Evolutionary conservation across 2,329 filamentous ascomycete genomes (phyloP), one percentile per base, ranked within the genome.

Genomic region (Trichoderma koningii): DNA sequence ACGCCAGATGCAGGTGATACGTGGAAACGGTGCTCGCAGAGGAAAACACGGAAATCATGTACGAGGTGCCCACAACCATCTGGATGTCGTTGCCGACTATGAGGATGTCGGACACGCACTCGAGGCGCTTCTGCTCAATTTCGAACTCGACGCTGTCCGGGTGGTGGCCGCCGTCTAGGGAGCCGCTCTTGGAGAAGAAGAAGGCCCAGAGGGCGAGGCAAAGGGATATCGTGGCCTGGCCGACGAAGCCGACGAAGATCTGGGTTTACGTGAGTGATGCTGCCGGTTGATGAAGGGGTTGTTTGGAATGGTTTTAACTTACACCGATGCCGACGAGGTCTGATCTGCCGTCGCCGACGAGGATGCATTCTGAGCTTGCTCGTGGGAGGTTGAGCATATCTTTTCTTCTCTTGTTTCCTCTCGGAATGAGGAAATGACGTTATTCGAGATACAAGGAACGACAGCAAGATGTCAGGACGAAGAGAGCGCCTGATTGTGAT

Each of bases 11-110:
- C 4, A 75, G 56, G 57, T 75, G 74, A 64, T 76, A 76, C 26
- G 73, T 66, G 55, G 74, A 73, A 23, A 75, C 71, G 1, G 65
- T 42, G 38, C 69, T 66, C 17, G 61, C 67, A 7, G 68, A 70
- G 6, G 70, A n/a, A 66, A 74, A 73, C 26, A 68, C 67, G 10
- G 72, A 74, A 44, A 74, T 69, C 66, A 76, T 70, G 52, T 73
- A 72, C n/a, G 73, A 73, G n/a, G 70, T 69, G 45, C 73, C 74
- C 2, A 73, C 69, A 15, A 73, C 68, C 66, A 74, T 70, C 66
- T 76, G 74, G 57, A 76, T 68, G 48, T 76, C 73, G 23, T 74
- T 75, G 19, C 74, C 73, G 1, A 73, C 66, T 73, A 76, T 75
- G 34, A 76, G 69, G n/a, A 76, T 75, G 23, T 72, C 70, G 1